Evolutionary conservation across 2,329 filamentous ascomycete genomes (phyloP), one percentile per base, ranked within the genome.

Genomic region (Cladosporium oxysporum): DNA sequence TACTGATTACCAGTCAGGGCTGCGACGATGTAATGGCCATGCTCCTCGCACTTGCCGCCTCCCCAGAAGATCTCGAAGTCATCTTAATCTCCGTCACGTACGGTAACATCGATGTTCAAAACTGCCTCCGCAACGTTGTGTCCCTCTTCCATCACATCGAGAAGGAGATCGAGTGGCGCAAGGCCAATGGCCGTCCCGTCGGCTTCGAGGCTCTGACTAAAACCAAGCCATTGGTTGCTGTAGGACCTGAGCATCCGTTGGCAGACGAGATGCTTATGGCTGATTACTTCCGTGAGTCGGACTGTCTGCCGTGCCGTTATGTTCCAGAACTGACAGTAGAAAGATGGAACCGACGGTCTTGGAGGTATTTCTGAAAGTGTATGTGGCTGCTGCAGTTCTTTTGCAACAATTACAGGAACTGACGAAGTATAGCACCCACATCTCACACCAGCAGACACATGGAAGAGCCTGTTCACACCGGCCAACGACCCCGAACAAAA

Each of bases 1-100:
- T 37, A 66, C 44, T 65, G 29, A 67, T n/a, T 14, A 58, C 10
- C 12, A 53, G 5, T n/a, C 55, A 83, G 81, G 93, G 94, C 69
- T 90, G 95, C 71, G 95, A 99, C 80, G 95, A 99, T 84, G 85
- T 95, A 63, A 84, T 98, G 68, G 94, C 93, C 55, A 85, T 98
- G 77, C 84, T 99, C 37, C 84, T 98, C 60, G 93, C 95, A 4
- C 86, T 98, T 67, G 90, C 92, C 62, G 89, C 92, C 37, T 88
- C 87, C 28, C 86, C 90, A 0, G 91, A 96, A 71, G 94, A 98
- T 75, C 83, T 98, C 26, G 92, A 98, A 77, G 83, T 98, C 41
- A 79, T 91, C 57, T 85, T 98, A 78, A 84, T 99, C 65, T 96
- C 93, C 1, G 85, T 97, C 67, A 97, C 93, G 0, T 97, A 95